Percentiles rank a stretch among this genome's conserved stretches.
Evolutionary conservation across 176 grass and related monocot species (phyloP).

Genomic region (Triticum dicoccoides): DNA sequence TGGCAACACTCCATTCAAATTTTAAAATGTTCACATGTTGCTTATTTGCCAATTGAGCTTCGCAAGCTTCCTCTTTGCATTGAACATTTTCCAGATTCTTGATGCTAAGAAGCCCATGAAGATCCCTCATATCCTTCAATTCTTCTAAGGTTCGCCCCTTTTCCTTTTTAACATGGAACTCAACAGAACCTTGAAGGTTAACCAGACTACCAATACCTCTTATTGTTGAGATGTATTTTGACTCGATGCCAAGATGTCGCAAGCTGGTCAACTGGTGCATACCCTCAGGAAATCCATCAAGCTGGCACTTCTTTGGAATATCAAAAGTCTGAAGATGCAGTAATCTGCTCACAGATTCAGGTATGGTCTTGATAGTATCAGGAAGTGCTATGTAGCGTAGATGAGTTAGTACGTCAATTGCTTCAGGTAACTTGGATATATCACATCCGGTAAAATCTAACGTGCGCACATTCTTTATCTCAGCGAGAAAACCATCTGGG

Average conservation of each 20-base stretch:
- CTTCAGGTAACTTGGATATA: conserved; percentile 38
- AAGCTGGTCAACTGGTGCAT: conserved; percentile 36
- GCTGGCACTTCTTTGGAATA: conserved; percentile 34
- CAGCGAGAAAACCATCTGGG: conserved; percentile 26
- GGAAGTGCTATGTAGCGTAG: conserved; percentile 54
- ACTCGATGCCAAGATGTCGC: conserved; percentile 37
- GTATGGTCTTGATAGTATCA: conserved; percentile 36
- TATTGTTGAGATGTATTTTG: conserved; percentile 33
- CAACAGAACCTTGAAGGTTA: conserved; percentile 38
- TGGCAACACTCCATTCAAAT: conserved; percentile 32
- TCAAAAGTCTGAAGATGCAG: conserved; percentile 57
- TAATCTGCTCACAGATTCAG: conserved; percentile 40
- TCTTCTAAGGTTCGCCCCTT: conserved; percentile 35
- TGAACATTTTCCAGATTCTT: conserved; percentile 44
- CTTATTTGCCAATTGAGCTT: conserved; percentile 36
- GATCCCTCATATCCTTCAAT: conserved; percentile 41
- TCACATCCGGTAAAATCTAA: conserved; percentile 47
- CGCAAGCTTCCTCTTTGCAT: conserved; percentile 29
- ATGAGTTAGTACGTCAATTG: conserved; percentile 39
- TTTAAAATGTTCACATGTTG: conserved; percentile 25
- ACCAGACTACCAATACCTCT: conserved; percentile 38
- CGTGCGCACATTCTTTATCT: conserved; percentile 33
- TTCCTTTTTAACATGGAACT: conserved; percentile 35
- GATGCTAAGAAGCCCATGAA: conserved; percentile 38
- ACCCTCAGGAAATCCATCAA: conserved; percentile 25